These are phyloP conservation scores for Solanum ossicruentum DNA, from an alignment of 257 asterid species.

Conservation along the genomic window DNA sequence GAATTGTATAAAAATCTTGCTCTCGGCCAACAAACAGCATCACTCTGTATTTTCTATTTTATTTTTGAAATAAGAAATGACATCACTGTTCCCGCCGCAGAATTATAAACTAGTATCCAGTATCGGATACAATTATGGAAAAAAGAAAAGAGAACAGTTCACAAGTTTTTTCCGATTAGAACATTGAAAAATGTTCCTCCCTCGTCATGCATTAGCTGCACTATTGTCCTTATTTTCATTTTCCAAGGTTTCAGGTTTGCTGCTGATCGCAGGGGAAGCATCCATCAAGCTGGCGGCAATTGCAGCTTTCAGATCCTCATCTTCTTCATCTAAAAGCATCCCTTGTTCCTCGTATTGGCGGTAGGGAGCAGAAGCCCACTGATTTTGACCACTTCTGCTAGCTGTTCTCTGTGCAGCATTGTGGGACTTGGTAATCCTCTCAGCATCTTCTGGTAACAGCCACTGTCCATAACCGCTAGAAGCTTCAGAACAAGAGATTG, in stretches of 20 bases:
- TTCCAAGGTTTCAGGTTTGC: conserved; percentile 13
- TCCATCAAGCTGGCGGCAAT: conserved; percentile 89
- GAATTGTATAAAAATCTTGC: background rate
- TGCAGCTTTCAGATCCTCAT: conserved; percentile 93
- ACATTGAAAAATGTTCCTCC: background rate
- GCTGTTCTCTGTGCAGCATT: conserved; percentile 23
- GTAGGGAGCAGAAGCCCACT: conserved; percentile 8
- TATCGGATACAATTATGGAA: background rate
- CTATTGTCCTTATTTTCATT: conserved; percentile 10
- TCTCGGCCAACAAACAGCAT: background rate
- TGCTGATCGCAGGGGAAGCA: conserved; percentile 23
- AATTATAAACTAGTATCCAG: background rate
- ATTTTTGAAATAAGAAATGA: background rate
- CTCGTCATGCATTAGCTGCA: conserved; percentile 1
- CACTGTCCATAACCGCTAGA: conserved; percentile 88
- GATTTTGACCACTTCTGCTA: conserved; percentile 7
- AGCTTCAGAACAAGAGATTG: conserved; percentile 64
- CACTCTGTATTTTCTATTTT: background rate
- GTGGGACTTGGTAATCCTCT: conserved; percentile 73
- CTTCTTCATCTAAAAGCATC: conserved; percentile 39
- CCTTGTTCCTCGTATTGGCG: conserved; percentile 15
- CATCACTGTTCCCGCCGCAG: background rate
- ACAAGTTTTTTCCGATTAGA: background rate
- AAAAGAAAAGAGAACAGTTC: background rate
- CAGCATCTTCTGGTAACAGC: conserved; percentile 89